Evolutionary conservation across 2,329 filamentous ascomycete species (phyloP).

Genomic region (Penicillium sp.): DNA sequence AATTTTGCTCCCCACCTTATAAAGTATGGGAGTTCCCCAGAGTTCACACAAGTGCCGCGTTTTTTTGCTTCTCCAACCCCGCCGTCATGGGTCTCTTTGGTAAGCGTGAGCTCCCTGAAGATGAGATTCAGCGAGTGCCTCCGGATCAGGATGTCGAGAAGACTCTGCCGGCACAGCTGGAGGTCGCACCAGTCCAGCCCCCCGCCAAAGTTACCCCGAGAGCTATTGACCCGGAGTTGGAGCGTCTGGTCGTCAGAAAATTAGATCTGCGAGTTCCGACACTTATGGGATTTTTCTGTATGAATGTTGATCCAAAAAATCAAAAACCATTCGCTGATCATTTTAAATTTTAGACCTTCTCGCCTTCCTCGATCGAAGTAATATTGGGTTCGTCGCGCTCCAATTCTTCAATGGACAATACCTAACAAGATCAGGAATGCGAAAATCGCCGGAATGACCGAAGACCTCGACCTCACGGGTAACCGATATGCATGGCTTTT

Average conservation of each 20-base stretch:
- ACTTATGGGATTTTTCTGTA: constrained; percentile 43
- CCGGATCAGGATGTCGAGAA: constrained; percentile 30
- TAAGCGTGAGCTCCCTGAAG: constrained; percentile 17
- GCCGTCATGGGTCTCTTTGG: constrained; percentile 20
- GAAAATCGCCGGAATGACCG: constrained; percentile 54
- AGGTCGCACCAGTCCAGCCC: constrained; percentile 23
- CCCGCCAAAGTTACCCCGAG: constrained; percentile 5
- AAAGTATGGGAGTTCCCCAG: not conserved
- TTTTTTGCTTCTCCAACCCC: not conserved
- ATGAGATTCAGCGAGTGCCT: constrained; percentile 23
- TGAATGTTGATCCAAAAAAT: constrained; percentile 5
- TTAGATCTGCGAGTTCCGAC: constrained; percentile 38
- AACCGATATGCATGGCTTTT: constrained; percentile 53
- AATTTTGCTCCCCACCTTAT: not conserved
- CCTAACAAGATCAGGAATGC: constrained; percentile 47
- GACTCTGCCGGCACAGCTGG: constrained; percentile 21
- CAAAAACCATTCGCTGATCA: not conserved
- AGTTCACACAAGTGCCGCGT: not conserved
- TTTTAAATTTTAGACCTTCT: constrained; percentile 41
- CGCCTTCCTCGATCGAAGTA: constrained; percentile 52
- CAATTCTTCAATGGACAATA: not conserved
- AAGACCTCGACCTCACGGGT: constrained; percentile 50
- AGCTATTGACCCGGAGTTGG: constrained; percentile 36
- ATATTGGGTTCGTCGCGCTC: constrained; percentile 45
- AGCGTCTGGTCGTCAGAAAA: constrained; percentile 39